Conservation (phyloP, 2,329 filamentous ascomycete genomes). For the Neonectria hederae region DNA sequence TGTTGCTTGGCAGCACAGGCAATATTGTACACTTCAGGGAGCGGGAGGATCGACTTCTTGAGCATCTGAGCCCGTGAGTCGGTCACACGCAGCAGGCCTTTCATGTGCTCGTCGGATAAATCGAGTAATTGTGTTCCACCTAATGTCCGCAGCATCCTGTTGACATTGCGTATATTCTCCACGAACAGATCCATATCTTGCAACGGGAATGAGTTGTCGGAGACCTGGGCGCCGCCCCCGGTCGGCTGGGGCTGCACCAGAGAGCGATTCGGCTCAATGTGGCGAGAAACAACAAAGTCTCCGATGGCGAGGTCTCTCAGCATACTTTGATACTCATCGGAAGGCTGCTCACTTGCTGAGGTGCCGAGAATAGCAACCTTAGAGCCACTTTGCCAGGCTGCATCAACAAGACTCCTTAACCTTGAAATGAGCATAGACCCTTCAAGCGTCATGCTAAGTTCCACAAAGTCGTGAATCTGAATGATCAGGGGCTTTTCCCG, state of each 20-base stretch:
- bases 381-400: conserved; percentile 75
- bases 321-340: conserved; percentile 53
- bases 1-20: conserved; percentile 46
- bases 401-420: conserved; percentile 76
- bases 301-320: conserved; percentile 51
- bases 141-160: conserved; percentile 56
- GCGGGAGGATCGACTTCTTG: conserved; percentile 49
- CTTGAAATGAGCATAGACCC: conserved; percentile 75
- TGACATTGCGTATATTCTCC: conserved; percentile 59
- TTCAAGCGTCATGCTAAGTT: conserved; percentile 75
- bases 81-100: conserved; percentile 40
- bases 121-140: conserved; percentile 38
- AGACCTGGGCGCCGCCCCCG: conserved; percentile 29
- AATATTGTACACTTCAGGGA: conserved; percentile 52
- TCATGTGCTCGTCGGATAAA: conserved; percentile 38
- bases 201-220: conserved; percentile 38
- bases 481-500: conserved; percentile 69
- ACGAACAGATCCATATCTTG: conserved; percentile 52
- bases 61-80: conserved; percentile 43
- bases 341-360: conserved; percentile 65
- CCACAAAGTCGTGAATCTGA: conserved; percentile 82
- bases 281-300: conserved; percentile 53
- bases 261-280: conserved; percentile 41
- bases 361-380: conserved; percentile 84
- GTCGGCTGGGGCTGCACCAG: conserved; percentile 42